Percentiles rank a stretch among this genome's conserved stretches.
Conservation (phyloP, 148 eudicot genomes). For the Chenopodium berlandieri region DNA sequence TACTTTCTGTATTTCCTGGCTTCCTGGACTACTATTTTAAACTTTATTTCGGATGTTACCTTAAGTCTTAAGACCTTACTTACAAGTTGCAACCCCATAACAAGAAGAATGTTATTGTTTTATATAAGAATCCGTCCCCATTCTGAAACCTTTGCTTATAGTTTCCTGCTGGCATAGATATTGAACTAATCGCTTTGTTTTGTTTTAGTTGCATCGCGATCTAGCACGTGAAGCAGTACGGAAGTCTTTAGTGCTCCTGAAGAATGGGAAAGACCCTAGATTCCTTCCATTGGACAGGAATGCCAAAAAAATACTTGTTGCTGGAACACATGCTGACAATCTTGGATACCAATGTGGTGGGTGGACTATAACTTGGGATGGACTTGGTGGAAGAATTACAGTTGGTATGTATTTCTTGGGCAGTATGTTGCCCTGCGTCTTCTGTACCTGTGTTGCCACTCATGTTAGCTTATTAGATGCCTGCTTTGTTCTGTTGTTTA, state of each 20-base stretch:
- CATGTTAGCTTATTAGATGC: background rate
- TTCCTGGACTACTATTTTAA: background rate
- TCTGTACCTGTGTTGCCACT: background rate
- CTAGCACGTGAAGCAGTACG: constrained; percentile 96
- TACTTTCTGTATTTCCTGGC: background rate
- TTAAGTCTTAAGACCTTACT: background rate
- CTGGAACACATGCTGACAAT: constrained; percentile 93
- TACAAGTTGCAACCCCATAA: background rate
- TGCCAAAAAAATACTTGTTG: constrained; percentile 71
- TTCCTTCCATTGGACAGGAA: constrained; percentile 72
- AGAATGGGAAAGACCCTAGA: constrained; percentile 76
- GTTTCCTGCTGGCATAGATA: background rate
- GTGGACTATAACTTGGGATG: constrained; percentile 83
- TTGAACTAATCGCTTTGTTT: constrained; percentile 16
- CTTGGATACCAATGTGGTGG: constrained; percentile 99
- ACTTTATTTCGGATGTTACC: background rate
- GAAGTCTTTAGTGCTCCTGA: constrained; percentile 78
- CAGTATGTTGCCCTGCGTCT: background rate
- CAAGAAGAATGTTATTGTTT: too few species aligned
- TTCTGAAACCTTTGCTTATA: background rate
- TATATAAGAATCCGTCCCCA: background rate
- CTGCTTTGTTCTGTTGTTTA: background rate
- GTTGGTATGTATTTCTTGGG: constrained; percentile 50
- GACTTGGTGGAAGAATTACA: constrained; percentile 84
- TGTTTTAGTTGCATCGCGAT: constrained; percentile 72